phyloP scores from a whole-genome alignment of 2,329 filamentous ascomycete species.

The Botrytis hyacinthi region DNA sequence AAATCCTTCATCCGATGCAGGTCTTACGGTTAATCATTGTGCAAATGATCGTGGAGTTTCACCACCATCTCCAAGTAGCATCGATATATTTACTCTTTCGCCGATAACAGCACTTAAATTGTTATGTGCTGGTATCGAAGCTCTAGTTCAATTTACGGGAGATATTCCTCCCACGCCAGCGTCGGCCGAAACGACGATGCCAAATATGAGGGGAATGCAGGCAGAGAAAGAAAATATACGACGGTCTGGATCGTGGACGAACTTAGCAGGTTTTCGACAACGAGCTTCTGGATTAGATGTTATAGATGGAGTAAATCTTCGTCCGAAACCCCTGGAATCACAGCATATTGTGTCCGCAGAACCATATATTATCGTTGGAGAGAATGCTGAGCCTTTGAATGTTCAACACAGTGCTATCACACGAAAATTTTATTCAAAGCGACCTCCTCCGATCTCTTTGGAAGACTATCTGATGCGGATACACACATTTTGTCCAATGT shows the following conservation, averaged over 20 bases:
- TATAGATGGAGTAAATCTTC: slow-evolving; percentile 56
- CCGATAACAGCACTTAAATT: slow-evolving; percentile 75
- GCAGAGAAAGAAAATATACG: slow-evolving; percentile 61
- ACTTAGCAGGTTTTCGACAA: slow-evolving; percentile 35
- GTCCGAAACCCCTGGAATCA: slow-evolving; percentile 37
- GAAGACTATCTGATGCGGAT: slow-evolving; percentile 83
- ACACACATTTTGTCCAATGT: slow-evolving; percentile 90
- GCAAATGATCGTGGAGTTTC: slow-evolving; percentile 32
- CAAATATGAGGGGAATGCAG: slow-evolving; percentile 62
- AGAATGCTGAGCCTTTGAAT: slow-evolving; percentile 68
- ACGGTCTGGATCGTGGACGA: slow-evolving; percentile 54
- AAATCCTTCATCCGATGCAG: slow-evolving; percentile 36
- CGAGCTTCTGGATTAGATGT: slow-evolving; percentile 38
- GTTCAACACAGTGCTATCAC: slow-evolving; percentile 83
- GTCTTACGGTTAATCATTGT: slow-evolving; percentile 30
- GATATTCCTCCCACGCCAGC: slow-evolving; percentile 73
- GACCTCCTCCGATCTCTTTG: slow-evolving; percentile 77
- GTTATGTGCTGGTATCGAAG: slow-evolving; percentile 69
- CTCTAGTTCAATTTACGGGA: slow-evolving; percentile 51
- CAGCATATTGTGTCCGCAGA: slow-evolving; percentile 29
- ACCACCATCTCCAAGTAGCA: slow-evolving; percentile 41
- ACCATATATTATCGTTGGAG: slow-evolving; percentile 62
- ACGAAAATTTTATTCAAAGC: slow-evolving; percentile 89
- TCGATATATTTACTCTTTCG: slow-evolving; percentile 71
- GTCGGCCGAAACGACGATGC: slow-evolving; percentile 59